A percentile compares a stretch with the other conserved stretches of the same genome.
phyloP scores from a whole-genome alignment of 2,329 filamentous ascomycete species.

The Cordyceps javanica region DNA sequence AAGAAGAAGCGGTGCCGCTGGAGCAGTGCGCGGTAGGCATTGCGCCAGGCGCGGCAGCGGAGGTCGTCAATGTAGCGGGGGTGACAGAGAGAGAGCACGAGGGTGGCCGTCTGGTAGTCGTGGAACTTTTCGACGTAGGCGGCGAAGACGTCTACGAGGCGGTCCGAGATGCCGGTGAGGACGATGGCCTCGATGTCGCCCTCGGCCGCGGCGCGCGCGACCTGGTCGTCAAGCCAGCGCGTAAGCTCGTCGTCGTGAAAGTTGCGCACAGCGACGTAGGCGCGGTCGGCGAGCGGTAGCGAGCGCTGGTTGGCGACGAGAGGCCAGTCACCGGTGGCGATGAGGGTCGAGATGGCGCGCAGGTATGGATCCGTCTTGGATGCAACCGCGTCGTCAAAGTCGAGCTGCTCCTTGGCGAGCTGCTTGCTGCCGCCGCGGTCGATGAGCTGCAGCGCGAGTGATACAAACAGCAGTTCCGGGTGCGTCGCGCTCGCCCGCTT shows the following conservation, averaged over 20 bases:
- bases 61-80: constrained; percentile 73
- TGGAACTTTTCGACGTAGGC: constrained; percentile 69
- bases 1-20: constrained; percentile 69
- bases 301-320: constrained; percentile 67
- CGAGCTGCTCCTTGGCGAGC: constrained; percentile 43
- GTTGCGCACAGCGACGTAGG: constrained; percentile 65
- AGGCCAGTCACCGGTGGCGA: constrained; percentile 71
- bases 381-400: constrained; percentile 53
- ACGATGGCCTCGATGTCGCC: constrained; percentile 74
- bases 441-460: constrained; percentile 59
- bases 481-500: constrained; percentile 58
- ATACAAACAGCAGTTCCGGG: constrained; percentile 62
- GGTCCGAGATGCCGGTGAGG: constrained; percentile 69
- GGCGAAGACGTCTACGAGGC: constrained; percentile 67
- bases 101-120: constrained; percentile 72
- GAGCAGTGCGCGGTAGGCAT: constrained; percentile 63
- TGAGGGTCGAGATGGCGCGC: constrained; percentile 70
- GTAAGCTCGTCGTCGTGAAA: constrained; percentile 57
- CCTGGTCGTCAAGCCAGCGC: constrained; percentile 62
- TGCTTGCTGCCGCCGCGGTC: constrained; percentile 41
- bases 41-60: constrained; percentile 68
- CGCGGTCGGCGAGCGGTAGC: constrained; percentile 67
- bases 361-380: constrained; percentile 71
- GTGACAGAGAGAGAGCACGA: constrained; percentile 67
- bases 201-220: constrained; percentile 51